These are phyloP conservation scores for Lignosus rhinocerotis DNA, from an alignment of 1,284 basidiomycete species.

Conservation along the genomic window DNA sequence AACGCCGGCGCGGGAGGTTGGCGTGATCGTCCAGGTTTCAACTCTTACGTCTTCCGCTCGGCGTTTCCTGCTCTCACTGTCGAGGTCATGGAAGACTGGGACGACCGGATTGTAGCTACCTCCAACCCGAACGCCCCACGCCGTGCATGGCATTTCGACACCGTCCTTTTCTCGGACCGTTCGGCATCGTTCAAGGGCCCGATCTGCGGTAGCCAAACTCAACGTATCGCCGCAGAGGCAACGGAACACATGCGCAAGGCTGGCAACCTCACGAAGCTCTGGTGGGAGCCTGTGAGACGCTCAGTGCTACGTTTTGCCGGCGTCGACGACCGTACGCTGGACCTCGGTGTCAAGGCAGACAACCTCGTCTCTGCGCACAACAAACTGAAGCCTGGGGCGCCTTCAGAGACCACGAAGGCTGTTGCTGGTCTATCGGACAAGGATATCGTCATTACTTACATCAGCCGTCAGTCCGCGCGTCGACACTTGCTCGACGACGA, in stretches of 20 bases:
- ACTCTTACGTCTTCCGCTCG: slow-evolving; percentile 71
- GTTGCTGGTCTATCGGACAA: slow-evolving; percentile 24
- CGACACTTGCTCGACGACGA: slow-evolving; percentile 60
- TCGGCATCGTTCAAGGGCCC: slow-evolving; percentile 71
- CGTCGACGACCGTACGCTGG: slow-evolving; percentile 34
- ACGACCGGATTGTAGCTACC: slow-evolving; percentile 55
- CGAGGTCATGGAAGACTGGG: slow-evolving; percentile 70
- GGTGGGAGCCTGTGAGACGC: slow-evolving; percentile 71
- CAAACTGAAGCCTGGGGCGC: slow-evolving; percentile 6
- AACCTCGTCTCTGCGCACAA: slow-evolving; percentile 12
- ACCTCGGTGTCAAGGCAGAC: slow-evolving; percentile 30
- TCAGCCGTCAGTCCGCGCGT: slow-evolving; percentile 62
- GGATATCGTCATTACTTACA: slow-evolving; percentile 70
- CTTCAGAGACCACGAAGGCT: slow-evolving; percentile 9
- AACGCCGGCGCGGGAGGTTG: slow-evolving; percentile 58
- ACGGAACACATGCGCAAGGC: slow-evolving; percentile 49
- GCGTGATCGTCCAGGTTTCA: slow-evolving; percentile 75
- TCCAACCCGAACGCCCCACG: slow-evolving; percentile 39
- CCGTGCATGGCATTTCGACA: slow-evolving; percentile 57
- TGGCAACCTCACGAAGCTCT: slow-evolving; percentile 42
- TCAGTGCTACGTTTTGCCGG: slow-evolving; percentile 67
- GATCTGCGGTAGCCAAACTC: slow-evolving; percentile 59
- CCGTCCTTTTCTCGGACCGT: slow-evolving; percentile 67
- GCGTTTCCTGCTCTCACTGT: slow-evolving; percentile 75
- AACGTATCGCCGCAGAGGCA: slow-evolving; percentile 69